Base-by-base conservation (phyloP, 148 eudicot species). In the Spergularia marina region DNA sequence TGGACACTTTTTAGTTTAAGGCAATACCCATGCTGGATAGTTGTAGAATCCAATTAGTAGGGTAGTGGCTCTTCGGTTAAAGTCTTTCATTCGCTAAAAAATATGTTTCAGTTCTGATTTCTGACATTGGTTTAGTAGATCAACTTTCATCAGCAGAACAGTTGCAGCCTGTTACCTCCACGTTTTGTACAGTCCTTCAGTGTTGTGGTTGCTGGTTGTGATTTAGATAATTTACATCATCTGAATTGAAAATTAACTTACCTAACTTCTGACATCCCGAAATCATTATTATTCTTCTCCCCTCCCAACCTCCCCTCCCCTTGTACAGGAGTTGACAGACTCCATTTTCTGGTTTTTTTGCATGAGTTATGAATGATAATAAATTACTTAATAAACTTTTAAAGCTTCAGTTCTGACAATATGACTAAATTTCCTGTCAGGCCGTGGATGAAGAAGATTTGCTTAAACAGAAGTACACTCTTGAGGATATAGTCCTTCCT, bases 401-500 rank as follows among this genome's bases (percentile, higher is more conserved):
- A 12, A 55, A 52, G 47, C 68, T 72, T 49, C 40, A 16, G 10
- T 21, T 44, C 39, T 69, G 36, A 68, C 51, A 39, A 10, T 52
- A n/a, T 69, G 30, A 67, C 74, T 79, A 56, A 52, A 73, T 39
- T 77, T 73, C 18, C 83, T 68, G 40, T 74, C 88, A 94, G 98
- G 89, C 77, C 68, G 80, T 94, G 25, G 84, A 80, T 79, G 88
- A 86, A 77, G 96, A 89, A 77, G 96, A 91, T 83, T 64, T 94
- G 71, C 83, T 73, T 70, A 79, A 91, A 70, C 92, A 89, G 60
- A 77, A 71, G 68, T 94, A 94, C 73, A 82, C 90, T 10, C 62
- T 85, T 69, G 91, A 92, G 17, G 98, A 94, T 84, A 77, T 94
- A 75, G 82, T 94, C 78, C 96, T 92, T 82, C 97, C 97, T 72